A percentile compares a stretch with the other conserved stretches of the same genome.
phyloP scores from a whole-genome alignment of 2,329 filamentous ascomycete species.

The Trichoderma breve region DNA sequence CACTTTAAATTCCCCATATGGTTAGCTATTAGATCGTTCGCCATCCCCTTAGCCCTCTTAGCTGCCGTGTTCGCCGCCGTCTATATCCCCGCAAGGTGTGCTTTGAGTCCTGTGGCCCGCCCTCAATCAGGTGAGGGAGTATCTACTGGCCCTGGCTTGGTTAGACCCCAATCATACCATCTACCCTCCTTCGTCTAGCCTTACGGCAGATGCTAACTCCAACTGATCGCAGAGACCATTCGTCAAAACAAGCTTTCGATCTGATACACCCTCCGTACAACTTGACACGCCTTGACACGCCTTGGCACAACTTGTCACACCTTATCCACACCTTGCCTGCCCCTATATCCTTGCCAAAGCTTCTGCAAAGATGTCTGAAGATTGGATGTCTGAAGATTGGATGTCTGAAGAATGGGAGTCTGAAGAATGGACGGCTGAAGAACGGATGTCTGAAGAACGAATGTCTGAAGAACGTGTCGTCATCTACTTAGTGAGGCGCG shows the following conservation, averaged over 20 bases:
- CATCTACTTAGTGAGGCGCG: constrained; percentile 69
- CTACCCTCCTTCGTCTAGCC: neutral
- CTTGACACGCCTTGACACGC: too few relatives aligned
- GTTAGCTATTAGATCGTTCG: neutral
- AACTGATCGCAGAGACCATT: neutral
- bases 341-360: neutral
- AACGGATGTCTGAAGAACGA: constrained; percentile 32
- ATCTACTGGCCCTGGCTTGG: neutral
- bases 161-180: neutral
- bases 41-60: neutral
- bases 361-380: constrained; percentile 32
- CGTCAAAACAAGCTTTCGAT: neutral
- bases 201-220: neutral
- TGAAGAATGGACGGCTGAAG: constrained; percentile 33
- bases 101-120: neutral
- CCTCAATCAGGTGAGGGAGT: neutral
- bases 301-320: neutral
- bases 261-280: neutral
- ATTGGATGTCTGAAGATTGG: constrained; percentile 33
- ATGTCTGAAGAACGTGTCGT: constrained; percentile 47
- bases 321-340: neutral
- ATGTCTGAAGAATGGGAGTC: constrained; percentile 38
- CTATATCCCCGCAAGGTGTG: neutral
- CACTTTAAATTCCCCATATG: neutral
- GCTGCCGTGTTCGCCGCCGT: neutral